These are phyloP conservation scores for Stereocaulon alpinum DNA, from an alignment of 495 filamentous ascomycete genomes.

Conservation along the genomic window DNA sequence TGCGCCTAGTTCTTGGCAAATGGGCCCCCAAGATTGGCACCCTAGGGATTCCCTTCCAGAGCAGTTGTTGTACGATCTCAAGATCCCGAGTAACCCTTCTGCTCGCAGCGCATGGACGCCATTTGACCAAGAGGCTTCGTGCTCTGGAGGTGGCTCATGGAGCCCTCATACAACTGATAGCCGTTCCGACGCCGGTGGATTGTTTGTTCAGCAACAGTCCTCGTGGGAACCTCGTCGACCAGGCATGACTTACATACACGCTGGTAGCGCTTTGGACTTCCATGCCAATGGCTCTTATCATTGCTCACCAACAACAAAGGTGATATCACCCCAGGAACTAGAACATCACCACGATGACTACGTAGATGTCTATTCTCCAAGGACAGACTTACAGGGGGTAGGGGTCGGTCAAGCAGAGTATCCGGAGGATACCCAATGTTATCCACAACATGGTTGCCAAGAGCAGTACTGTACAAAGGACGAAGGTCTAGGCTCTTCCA, in stretches of 20 bases:
- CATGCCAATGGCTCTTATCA: conserved; percentile 1
- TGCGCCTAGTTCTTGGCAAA: conserved; percentile 13
- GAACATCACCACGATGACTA: conserved; percentile 8
- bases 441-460: not conserved
- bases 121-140: conserved; percentile 12
- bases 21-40: not conserved
- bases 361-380: not conserved
- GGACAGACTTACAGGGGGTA: conserved; percentile 6
- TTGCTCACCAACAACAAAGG: not conserved
- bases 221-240: conserved; percentile 1
- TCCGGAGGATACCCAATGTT: not conserved
- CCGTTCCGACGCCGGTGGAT: conserved; percentile 11
- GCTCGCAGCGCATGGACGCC: conserved; percentile 1
- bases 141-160: conserved; percentile 12
- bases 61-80: not conserved
- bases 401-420: conserved; percentile 1
- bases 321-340: conserved; percentile 7
- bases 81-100: conserved; percentile 2
- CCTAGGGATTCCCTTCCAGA: not conserved
- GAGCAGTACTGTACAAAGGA: conserved; percentile 1
- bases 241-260: not conserved
- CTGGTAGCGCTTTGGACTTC: not conserved
- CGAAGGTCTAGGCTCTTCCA: conserved; percentile 6
- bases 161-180: conserved; percentile 13
- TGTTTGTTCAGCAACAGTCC: not conserved